Evolutionary conservation across 495 filamentous ascomycete genomes (phyloP).

Genomic region (Bacidia gigantensis): DNA sequence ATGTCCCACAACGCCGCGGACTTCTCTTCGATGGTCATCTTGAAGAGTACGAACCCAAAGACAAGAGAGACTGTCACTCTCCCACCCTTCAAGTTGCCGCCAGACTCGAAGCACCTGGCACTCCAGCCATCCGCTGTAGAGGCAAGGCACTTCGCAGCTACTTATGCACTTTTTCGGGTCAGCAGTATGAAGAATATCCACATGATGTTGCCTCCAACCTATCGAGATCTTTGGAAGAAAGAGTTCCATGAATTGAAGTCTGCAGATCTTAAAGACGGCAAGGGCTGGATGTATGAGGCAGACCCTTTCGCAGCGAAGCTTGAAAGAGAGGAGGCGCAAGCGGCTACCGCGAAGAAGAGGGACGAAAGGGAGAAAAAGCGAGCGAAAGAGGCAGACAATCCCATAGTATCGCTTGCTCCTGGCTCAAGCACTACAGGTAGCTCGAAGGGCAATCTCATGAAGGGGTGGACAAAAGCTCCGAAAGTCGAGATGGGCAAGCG

Average conservation of each 20-base stretch:
- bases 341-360: constrained; percentile 53
- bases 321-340: constrained; percentile 64
- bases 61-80: constrained; percentile 60
- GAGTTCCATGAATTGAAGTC: constrained; percentile 68
- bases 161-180: constrained; percentile 79
- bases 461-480: constrained; percentile 71
- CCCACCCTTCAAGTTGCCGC: constrained; percentile 70
- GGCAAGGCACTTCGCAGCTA: constrained; percentile 82
- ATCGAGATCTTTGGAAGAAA: constrained; percentile 74
- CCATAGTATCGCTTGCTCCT: constrained; percentile 28
- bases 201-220: constrained; percentile 84
- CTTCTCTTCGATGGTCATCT: constrained; percentile 62
- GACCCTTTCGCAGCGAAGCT: constrained; percentile 76
- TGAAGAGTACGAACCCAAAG: constrained; percentile 68
- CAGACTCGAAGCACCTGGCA: constrained; percentile 52
- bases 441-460: constrained; percentile 29
- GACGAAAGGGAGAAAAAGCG: constrained; percentile 43
- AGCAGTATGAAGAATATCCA: constrained; percentile 90
- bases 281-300: constrained; percentile 86
- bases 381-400: constrained; percentile 47
- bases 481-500: constrained; percentile 84
- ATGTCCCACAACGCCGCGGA: constrained; percentile 50
- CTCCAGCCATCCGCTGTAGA: constrained; percentile 65
- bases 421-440: constrained; percentile 21
- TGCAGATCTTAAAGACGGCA: constrained; percentile 59